Evolutionary conservation across 1,284 basidiomycete genomes (phyloP).

Genomic region (Melampsora americana): DNA sequence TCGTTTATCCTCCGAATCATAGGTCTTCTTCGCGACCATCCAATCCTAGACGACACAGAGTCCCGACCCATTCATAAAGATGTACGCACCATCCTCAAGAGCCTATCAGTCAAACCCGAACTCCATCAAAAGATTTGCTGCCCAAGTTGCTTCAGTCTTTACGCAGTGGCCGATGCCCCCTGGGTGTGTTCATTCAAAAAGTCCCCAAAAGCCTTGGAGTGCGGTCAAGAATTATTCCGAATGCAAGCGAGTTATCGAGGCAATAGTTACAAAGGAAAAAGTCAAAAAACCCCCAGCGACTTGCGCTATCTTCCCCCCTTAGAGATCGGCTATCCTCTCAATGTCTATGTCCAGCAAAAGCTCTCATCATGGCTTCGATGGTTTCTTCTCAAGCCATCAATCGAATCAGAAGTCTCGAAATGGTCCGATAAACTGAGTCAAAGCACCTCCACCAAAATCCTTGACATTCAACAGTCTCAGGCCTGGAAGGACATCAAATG

Average conservation of each 20-base stretch:
- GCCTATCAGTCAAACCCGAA: not conserved
- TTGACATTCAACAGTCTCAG: constrained; percentile 8
- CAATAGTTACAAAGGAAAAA: not conserved
- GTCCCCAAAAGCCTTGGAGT: not conserved
- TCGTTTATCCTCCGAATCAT: constrained; percentile 7
- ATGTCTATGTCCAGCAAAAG: constrained; percentile 5
- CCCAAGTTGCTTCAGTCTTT: constrained; percentile 12
- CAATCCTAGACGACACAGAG: not conserved
- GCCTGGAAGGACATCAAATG: not conserved
- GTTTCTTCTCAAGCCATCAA: constrained; percentile 15
- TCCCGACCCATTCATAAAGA: too few species aligned
- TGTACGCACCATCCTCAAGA: constrained; percentile 15
- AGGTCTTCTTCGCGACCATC: not conserved
- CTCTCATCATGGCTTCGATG: constrained; percentile 20
- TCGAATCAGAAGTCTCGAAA: not conserved
- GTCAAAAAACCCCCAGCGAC: not conserved
- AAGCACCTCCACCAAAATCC: too few species aligned
- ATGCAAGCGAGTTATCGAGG: not conserved
- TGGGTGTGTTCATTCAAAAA: constrained; percentile 5
- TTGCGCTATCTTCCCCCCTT: too few species aligned
- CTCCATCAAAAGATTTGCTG: constrained; percentile 11
- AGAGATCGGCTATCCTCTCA: not conserved
- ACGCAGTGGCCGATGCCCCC: not conserved
- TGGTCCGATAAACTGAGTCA: too few species aligned
- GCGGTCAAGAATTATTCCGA: constrained; percentile 4